These are phyloP conservation scores for Mycena venus DNA, from an alignment of 768 basidiomycete genomes.

Conservation along the genomic window DNA sequence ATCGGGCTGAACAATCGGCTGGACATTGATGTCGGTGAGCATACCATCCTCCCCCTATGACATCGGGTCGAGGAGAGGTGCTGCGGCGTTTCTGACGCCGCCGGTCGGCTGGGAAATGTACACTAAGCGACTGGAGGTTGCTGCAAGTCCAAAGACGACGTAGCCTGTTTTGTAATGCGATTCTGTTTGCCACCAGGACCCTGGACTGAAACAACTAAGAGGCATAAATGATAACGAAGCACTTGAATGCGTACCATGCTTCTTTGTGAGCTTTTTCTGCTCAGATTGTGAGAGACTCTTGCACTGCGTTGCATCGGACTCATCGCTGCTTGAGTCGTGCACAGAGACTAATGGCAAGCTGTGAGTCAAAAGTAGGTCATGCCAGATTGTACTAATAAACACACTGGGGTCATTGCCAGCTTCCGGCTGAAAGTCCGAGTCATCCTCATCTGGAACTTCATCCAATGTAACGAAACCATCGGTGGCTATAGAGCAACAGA, in stretches of 20 bases:
- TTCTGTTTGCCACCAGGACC: too few species aligned
- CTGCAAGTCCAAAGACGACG: too few species aligned
- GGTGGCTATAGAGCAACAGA: background rate
- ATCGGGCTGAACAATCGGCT: background rate
- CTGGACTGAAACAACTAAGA: too few species aligned
- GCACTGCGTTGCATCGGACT: background rate
- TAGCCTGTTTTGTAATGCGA: too few species aligned
- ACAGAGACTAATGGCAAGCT: constrained; percentile 7
- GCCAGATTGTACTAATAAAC: background rate
- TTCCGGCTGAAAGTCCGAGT: background rate
- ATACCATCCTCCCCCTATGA: constrained; percentile 1
- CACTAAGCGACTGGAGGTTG: too few species aligned
- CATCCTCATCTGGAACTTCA: background rate
- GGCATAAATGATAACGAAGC: too few species aligned
- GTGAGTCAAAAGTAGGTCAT: background rate
- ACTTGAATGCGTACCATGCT: background rate
- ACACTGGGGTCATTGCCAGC: background rate
- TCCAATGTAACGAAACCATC: constrained; percentile 1
- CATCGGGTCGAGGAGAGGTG: background rate
- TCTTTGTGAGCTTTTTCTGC: constrained; percentile 5
- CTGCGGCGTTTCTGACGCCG: background rate
- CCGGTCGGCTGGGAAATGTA: background rate
- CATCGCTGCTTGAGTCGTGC: constrained; percentile 1
- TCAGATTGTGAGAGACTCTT: background rate
- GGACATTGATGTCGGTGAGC: constrained; percentile 13